A percentile compares a stretch with the other conserved stretches of the same genome.
Conservation (phyloP, 768 basidiomycete genomes). For the Pleurotus giganteus region DNA sequence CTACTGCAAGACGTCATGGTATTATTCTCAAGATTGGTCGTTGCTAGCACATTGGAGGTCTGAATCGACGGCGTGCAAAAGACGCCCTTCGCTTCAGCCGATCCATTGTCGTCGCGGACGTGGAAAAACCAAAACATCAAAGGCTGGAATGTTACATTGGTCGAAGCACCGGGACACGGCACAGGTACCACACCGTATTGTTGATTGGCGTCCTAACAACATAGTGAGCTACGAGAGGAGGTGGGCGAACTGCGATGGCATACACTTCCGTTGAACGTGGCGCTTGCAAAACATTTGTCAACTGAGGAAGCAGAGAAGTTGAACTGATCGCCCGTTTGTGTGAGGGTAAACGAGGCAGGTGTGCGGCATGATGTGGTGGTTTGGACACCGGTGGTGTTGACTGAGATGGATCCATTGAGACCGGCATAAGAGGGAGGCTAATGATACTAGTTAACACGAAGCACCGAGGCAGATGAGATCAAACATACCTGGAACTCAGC, state of each 20-base stretch:
- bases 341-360: constrained; percentile 28
- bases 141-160: constrained; percentile 40
- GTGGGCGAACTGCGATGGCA: constrained; percentile 8
- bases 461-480: neutral
- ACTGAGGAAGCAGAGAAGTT: constrained; percentile 43
- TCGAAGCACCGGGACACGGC: constrained; percentile 30
- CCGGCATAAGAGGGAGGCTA: constrained; percentile 41
- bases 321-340: constrained; percentile 20
- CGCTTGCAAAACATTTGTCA: constrained; percentile 40
- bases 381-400: constrained; percentile 51
- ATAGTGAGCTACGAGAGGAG: neutral
- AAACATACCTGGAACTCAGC: constrained; percentile 46
- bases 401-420: constrained; percentile 51
- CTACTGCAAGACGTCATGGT: constrained; percentile 36
- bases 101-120: constrained; percentile 21
- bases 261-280: constrained; percentile 37
- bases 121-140: constrained; percentile 71
- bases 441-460: neutral
- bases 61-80: constrained; percentile 57
- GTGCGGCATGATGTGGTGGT: constrained; percentile 47
- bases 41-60: constrained; percentile 39
- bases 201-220: constrained; percentile 29
- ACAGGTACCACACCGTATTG: constrained; percentile 51
- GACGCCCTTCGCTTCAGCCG: constrained; percentile 43
- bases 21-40: constrained; percentile 41